Conservation (phyloP, 1,284 basidiomycete genomes). For the Macrocystidia cucumis region DNA sequence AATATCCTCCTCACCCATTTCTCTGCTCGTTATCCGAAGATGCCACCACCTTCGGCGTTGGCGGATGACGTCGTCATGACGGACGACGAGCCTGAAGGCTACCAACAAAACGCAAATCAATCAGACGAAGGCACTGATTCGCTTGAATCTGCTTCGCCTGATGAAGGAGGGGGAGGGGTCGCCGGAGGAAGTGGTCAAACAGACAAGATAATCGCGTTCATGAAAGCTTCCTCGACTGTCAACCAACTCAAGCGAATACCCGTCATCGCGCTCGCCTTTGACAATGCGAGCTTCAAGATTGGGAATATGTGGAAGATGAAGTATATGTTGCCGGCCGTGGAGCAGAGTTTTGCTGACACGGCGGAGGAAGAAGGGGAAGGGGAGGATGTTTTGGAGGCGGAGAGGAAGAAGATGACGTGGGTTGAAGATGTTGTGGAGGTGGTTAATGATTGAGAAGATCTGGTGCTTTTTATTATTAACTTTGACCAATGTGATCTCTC, state of each 20-base stretch:
- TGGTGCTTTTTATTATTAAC: too few relatives aligned
- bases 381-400: conserved; percentile 21
- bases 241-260: too few relatives aligned
- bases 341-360: conserved; percentile 55
- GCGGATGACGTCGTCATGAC: conserved; percentile 6
- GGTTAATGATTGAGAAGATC: too few relatives aligned
- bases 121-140: too few relatives aligned
- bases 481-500: too few relatives aligned
- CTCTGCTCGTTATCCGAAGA: conserved; percentile 88
- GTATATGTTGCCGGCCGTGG: conserved; percentile 66
- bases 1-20: conserved; percentile 91
- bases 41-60: conserved; percentile 40
- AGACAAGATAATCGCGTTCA: too few relatives aligned
- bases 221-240: too few relatives aligned
- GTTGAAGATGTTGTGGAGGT: too few relatives aligned
- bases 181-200: conserved; percentile 16
- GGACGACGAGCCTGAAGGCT: background rate
- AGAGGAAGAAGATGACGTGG: conserved; percentile 6
- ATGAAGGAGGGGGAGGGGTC: too few relatives aligned
- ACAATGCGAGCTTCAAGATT: conserved; percentile 67
- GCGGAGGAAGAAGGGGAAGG: conserved; percentile 47
- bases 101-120: too few relatives aligned
- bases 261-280: conserved; percentile 71
- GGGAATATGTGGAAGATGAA: conserved; percentile 80
- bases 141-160: too few relatives aligned